Evolutionary conservation across 179 eudicot species (phyloP), one percentile per base, ranked within the genome.

Genomic region (Pouteria campechiana): DNA sequence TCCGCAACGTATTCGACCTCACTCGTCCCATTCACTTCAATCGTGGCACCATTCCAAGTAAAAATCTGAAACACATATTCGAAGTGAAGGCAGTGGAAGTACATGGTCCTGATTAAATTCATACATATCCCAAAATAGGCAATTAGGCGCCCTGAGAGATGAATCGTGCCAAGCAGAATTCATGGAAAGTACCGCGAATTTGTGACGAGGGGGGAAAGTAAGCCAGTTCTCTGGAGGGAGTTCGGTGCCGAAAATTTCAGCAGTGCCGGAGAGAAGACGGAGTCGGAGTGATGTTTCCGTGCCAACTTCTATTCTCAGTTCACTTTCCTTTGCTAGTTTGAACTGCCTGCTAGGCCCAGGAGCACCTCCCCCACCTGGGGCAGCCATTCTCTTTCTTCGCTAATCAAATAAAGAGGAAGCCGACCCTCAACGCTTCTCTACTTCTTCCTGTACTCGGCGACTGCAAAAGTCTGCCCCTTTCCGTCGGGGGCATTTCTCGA

Each of bases 31-130:
- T 89, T 93, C 81, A 89, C 60, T 72, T 89, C 97, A 37, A 89
- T 68, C 38, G 95, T 78, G 32, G 97, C 97, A 48, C 97, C 97
- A 68, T 81, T 71, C 97, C 97, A 89, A 46, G 93, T 81, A 57
- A 85, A 89, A 52, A 89, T 75, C 97, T 89, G 73, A 38, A 16
- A 33, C 40, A 20, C 32, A 32, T 50, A 68, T 43, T 7, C 3
- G 12, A 35, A 48, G 9, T 12, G 11, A 22, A 57, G 36, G 17
- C 23, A 19, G 3, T n/a, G 7, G 7, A 32, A 21, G 19, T 25
- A 5, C 12, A 7, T 12, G 6, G n/a, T n/a, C n/a, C n/a, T n/a
- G n/a, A n/a, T n/a, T n/a, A n/a, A n/a, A n/a, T n/a, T 5, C 16
- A 30, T 41, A 5, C 3, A 35, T n/a, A n/a, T 1, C 7, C 21